Base-by-base conservation (phyloP, 768 basidiomycete species). In the Kwoniella newhampshirensis region DNA sequence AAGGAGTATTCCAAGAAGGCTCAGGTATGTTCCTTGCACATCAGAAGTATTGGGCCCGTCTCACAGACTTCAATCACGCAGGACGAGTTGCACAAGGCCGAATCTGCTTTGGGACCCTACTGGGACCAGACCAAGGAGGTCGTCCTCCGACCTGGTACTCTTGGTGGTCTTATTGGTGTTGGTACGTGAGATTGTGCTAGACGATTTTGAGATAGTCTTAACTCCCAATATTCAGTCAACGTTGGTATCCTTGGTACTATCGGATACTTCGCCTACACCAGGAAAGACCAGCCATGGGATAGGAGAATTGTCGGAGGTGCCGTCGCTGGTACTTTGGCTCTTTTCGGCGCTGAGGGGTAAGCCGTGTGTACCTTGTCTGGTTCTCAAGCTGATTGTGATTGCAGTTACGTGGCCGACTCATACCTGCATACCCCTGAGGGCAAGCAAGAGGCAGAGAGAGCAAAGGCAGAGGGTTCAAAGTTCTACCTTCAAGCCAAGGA, bases 131-230 rank as follows among this genome's bases (percentile, higher is more conserved):
- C 81, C 26, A 70, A 77, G 49, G 80, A 84, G 54, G 64, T 81
- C 63, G 65, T 88, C 23, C 77, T 88, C 57, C 81, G 83, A 26
- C 87, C 87, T 13, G 83, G 83, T 23, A 83, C 87, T 48, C 84
- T 85, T 9, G 86, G 88, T 25, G 87, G 88, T 40, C 77, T 88
- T 26, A 64, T 89, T 59, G 87, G 87, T 40, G 71, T 89, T 42
- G 80, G 87, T 87, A 62, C 17, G 82, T 78, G 23, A 3, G 36
- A 37, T 9, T 37, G 11, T 37, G 36, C 11, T n/a, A n/a, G 36
- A 37, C 21, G 9, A 21, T 43, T 9, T 21, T 11, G 11, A 11
- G 42, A 43, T 21, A 20, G 9, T 36, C 36, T 2, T 13, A 20
- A 26, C n/a, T 23, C 21, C 23, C 25, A 39, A 48, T 0, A 45